phyloP scores from a whole-genome alignment of 371 early-diverging fungal species.

The Lichtheimia corymbifera region DNA sequence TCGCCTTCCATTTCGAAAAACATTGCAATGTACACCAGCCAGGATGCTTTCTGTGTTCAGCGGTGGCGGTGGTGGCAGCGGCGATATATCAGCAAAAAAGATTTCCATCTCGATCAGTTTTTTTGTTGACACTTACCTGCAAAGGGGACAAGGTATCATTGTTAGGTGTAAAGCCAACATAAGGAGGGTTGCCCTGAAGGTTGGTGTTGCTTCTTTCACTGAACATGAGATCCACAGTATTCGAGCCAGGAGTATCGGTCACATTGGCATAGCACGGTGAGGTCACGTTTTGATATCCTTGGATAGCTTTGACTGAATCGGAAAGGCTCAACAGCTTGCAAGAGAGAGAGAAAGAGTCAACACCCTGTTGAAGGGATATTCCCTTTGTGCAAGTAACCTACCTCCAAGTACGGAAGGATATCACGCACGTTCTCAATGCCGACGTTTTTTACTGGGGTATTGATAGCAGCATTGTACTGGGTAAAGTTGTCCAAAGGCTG shows the following conservation, averaged over 20 bases:
- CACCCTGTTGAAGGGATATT: not conserved
- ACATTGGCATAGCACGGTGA: slow-evolving; percentile 22
- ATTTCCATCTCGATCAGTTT: not conserved
- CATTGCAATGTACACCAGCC: slow-evolving; percentile 20
- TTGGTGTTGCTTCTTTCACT: slow-evolving; percentile 9
- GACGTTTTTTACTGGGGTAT: slow-evolving; percentile 17
- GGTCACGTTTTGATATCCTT: slow-evolving; percentile 17
- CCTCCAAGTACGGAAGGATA: slow-evolving; percentile 24
- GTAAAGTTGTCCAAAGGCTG: slow-evolving; percentile 13
- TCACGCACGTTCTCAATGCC: slow-evolving; percentile 11
- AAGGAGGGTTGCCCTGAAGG: slow-evolving; percentile 3
- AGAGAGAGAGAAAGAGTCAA: not conserved
- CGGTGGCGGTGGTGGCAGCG: not conserved
- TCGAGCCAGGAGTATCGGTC: slow-evolving; percentile 7
- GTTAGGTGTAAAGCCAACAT: slow-evolving; percentile 19
- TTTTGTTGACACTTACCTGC: slow-evolving; percentile 14
- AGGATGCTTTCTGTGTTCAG: slow-evolving; percentile 22
- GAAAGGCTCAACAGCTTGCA: slow-evolving; percentile 17
- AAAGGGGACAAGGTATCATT: slow-evolving; percentile 16
- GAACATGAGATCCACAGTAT: slow-evolving; percentile 16
- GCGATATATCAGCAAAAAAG: not conserved
- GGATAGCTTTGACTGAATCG: slow-evolving; percentile 14
- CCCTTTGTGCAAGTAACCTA: slow-evolving; percentile 1
- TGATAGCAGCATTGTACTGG: slow-evolving; percentile 16
- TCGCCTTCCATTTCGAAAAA: slow-evolving; percentile 20